Percentiles rank a stretch among this genome's conserved stretches.
Conservation (phyloP, 306 rosid genomes). For the Alnus glutinosa region DNA sequence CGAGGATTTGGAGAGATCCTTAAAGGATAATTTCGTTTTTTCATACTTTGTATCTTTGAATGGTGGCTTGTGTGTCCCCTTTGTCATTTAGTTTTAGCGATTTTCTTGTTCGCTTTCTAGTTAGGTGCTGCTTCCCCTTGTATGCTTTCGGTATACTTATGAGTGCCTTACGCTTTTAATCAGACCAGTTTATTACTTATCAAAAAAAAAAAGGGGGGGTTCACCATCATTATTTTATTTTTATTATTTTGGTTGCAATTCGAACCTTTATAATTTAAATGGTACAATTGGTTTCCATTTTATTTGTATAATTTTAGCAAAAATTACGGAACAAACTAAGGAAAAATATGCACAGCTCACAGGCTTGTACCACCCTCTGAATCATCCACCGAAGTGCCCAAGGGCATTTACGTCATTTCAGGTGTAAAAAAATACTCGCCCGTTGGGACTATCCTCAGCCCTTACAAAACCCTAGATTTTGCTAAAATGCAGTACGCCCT, state of each 20-base stretch:
- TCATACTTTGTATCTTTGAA: no score
- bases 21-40: no score
- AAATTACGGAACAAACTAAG: background rate
- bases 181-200: no score
- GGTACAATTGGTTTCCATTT: background rate
- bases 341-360: background rate
- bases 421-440: conserved; percentile 1
- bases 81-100: no score
- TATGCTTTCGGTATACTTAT: no score
- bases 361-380: no score
- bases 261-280: no score
- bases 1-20: no score
- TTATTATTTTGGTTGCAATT: background rate
- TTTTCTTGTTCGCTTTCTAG: no score
- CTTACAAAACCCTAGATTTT: conserved; percentile 5
- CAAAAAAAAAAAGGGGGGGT: background rate
- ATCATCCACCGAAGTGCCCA: background rate
- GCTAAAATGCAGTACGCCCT: background rate
- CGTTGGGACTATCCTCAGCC: conserved; percentile 6
- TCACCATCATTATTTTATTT: background rate
- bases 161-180: no score
- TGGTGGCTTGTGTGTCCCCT: no score
- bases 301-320: background rate
- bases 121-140: no score
- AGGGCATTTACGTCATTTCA: conserved; percentile 26